Conservation (phyloP, 2,329 filamentous ascomycete genomes). For the Lasiodiplodia citricola region DNA sequence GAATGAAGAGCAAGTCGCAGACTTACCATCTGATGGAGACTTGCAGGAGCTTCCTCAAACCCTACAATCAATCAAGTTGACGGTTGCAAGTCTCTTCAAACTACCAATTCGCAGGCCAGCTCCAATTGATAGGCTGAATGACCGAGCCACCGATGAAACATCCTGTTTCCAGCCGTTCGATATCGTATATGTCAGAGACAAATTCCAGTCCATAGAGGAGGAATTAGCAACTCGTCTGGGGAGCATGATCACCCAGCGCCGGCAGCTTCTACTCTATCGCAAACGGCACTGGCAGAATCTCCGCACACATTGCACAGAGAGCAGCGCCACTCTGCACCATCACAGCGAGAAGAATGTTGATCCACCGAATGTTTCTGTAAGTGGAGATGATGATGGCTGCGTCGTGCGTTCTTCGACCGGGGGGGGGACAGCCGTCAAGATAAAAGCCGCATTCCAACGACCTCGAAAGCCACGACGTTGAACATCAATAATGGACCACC, state of each 20-base stretch:
- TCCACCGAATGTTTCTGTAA: no score
- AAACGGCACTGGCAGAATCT: constrained; percentile 21
- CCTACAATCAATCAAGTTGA: no score
- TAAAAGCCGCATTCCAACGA: no score
- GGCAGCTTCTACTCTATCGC: constrained; percentile 27
- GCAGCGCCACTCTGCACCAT: no score
- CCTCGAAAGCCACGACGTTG: no score
- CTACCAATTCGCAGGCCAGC: not conserved
- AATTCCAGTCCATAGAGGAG: not conserved
- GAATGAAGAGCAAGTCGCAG: no score
- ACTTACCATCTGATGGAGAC: rapidly evolving
- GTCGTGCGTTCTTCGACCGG: no score
- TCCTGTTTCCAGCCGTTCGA: constrained; percentile 27
- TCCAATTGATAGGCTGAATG: constrained; percentile 21
- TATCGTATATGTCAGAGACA: constrained; percentile 28
- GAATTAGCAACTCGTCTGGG: constrained; percentile 22
- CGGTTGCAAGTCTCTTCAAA: not conserved
- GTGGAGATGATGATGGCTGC: no score
- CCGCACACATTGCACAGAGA: not conserved
- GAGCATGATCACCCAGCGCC: constrained; percentile 28
- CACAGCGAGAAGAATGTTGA: no score
- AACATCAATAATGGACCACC: no score
- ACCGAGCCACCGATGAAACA: not conserved
- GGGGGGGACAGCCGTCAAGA: no score
- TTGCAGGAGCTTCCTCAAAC: no score